Base-by-base conservation (phyloP, 441 rosid species). In the Populus hybrid region DNA sequence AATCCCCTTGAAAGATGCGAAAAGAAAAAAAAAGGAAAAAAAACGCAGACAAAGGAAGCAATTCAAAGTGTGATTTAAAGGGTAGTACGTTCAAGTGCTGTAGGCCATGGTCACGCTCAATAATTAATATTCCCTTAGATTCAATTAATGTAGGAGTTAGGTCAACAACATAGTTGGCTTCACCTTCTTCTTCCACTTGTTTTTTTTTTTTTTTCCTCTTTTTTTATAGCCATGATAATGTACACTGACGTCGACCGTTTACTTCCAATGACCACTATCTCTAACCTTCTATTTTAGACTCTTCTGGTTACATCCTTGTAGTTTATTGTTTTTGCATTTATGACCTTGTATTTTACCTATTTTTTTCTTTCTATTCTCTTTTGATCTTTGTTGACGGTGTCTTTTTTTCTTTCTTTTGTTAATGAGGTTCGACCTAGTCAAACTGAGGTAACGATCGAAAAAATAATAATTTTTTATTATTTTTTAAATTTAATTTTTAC, bases 191-290 rank as follows among this genome's bases (percentile, higher is more conserved):
- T 35, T 10, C n/a, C n/a, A n/a, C n/a, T 3, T 0, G 0, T 11
- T 10, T 1, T 6, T 16, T 5, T 1, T 5, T 1, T 50, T 46
- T 5, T 1, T 42, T 1, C 1, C 1, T 12, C 20, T 0, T 42
- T 21, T 26, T 42, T 42, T 46, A 1, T 11, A 28, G 16, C 64
- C 2, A 34, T 65, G 67, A 10, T 1, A 16, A 6, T 38, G 8
- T 23, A 4, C 3, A 3, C 9, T 8, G 73, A 28, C 26, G 69
- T 32, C 78, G 32, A 70, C 76, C n/a, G 67, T 70, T 76, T 64
- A 38, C 75, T 76, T 76, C 74, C 78, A 76, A 65, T 78, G 0
- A 70, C 73, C 6, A 0, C 40, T 67, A 74, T 53, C 80, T 57
- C 10, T 11, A 53, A 16, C 21, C 46, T 16, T 59, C n/a, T n/a